Conservation (phyloP, 1,284 basidiomycete genomes). For the Takashimella koratensis region DNA sequence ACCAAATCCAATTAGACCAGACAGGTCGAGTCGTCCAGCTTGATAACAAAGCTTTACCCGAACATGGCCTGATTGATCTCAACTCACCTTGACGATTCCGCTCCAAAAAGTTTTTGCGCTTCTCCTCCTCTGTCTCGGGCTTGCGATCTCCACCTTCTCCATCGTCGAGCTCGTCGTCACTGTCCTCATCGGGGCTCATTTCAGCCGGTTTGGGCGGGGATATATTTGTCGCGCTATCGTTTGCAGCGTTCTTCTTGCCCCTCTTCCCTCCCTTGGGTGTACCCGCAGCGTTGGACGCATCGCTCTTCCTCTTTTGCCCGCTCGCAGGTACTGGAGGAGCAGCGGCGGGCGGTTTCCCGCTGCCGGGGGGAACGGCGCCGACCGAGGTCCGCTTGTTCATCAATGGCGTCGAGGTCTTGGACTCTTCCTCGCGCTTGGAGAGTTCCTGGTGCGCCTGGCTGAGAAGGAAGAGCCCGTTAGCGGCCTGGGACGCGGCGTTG, state of each 20-base stretch:
- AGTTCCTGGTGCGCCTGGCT: conserved; percentile 93
- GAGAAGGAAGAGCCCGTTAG: conserved; percentile 88
- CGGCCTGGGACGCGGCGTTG: conserved; percentile 55
- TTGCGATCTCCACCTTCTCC: conserved; percentile 51
- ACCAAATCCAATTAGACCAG: too few relatives aligned
- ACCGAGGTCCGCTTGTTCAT: conserved; percentile 14
- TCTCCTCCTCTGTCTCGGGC: conserved; percentile 93
- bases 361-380: conserved; percentile 7
- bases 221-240: conserved; percentile 1
- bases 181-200: conserved; percentile 16
- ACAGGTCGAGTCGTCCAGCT: too few relatives aligned
- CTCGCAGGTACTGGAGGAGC: conserved; percentile 1
- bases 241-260: conserved; percentile 39
- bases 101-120: conserved; percentile 88
- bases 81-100: conserved; percentile 83
- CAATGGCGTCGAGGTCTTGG: conserved; percentile 24
- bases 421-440: conserved; percentile 79
- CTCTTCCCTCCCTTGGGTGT: conserved; percentile 33
- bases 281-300: conserved; percentile 14
- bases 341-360: conserved; percentile 2
- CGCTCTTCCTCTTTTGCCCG: conserved; percentile 22
- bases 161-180: conserved; percentile 48
- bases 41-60: too few relatives aligned
- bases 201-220: conserved; percentile 3
- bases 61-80: not conserved